A percentile compares a stretch with the other conserved stretches of the same genome.
Evolutionary conservation across 2,329 filamentous ascomycete species (phyloP).

Genomic region (Ophiostoma montium): DNA sequence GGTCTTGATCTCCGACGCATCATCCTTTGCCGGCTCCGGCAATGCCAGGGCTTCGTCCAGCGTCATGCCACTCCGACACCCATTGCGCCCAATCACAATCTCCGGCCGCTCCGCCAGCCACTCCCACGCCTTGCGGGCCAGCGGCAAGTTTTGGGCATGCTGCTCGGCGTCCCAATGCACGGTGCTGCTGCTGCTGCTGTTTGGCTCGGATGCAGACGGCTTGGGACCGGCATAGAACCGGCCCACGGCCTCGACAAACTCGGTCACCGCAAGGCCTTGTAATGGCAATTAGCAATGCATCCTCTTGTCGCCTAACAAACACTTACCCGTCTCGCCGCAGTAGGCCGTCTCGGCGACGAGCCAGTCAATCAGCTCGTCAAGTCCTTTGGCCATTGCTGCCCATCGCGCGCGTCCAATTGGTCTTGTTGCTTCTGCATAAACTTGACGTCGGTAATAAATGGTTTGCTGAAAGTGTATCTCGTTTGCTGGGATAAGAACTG

Average conservation of each 20-base stretch:
- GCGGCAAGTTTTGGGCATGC: constrained; percentile 6
- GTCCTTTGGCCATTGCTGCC: constrained; percentile 22
- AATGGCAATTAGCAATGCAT: not conserved
- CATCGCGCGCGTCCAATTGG: not conserved
- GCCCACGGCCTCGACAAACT: constrained; percentile 14
- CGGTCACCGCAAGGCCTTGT: constrained; percentile 13
- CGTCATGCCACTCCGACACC: constrained; percentile 23
- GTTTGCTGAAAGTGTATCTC: too few relatives aligned
- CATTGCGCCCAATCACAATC: constrained; percentile 24
- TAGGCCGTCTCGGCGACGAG: constrained; percentile 31
- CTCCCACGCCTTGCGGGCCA: constrained; percentile 28
- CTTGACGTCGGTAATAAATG: too few relatives aligned
- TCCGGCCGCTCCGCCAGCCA: constrained; percentile 27
- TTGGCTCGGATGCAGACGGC: not conserved
- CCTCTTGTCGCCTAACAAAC: not conserved
- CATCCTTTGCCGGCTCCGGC: constrained; percentile 17
- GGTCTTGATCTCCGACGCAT: not conserved
- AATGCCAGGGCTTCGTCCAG: constrained; percentile 26
- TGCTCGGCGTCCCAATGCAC: not conserved
- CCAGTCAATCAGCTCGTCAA: constrained; percentile 31
- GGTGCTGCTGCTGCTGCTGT: not conserved
- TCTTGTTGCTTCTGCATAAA: too few relatives aligned
- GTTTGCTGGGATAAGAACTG: too few relatives aligned
- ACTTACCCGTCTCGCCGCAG: constrained; percentile 28
- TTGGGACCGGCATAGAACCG: constrained; percentile 7